Percentiles rank a stretch among this genome's conserved stretches.
Evolutionary conservation across 345 rosid genomes (phyloP).

Genomic region (Ceriops tagal): DNA sequence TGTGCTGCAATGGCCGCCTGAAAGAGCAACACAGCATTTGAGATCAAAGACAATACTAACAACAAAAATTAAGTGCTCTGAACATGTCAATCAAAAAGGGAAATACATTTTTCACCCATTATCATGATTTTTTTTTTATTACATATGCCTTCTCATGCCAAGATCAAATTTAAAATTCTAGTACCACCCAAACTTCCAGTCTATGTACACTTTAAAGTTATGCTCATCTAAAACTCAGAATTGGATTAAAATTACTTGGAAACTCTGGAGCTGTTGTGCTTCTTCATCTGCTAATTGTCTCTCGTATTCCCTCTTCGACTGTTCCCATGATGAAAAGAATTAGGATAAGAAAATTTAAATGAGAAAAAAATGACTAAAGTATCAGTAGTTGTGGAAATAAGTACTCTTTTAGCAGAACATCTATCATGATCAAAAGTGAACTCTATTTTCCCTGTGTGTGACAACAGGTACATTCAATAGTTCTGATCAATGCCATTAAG

Average conservation of each 20-base stretch:
- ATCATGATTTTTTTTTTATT: not conserved
- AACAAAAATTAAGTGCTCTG: not conserved
- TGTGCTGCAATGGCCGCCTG: slow-evolving; percentile 91
- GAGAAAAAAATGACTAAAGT: not conserved
- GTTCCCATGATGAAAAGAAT: slow-evolving; percentile 5
- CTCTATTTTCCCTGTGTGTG: not conserved
- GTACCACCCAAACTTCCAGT: not conserved
- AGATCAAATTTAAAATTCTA: too few relatives aligned
- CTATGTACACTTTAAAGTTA: not conserved
- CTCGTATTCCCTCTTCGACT: slow-evolving; percentile 82
- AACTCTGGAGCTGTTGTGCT: slow-evolving; percentile 62
- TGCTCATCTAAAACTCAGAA: not conserved
- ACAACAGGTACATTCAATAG: not conserved
- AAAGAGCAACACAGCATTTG: slow-evolving; percentile 15
- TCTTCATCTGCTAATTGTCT: slow-evolving; percentile 70
- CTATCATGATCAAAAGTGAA: not conserved
- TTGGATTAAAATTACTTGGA: slow-evolving; percentile 52
- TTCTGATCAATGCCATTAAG: not conserved
- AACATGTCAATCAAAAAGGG: not conserved
- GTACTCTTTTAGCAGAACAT: not conserved
- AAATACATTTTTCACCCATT: not conserved
- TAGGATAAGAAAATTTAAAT: not conserved
- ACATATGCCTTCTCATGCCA: not conserved
- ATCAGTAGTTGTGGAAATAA: not conserved
- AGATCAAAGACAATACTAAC: not conserved